Evolutionary conservation across 208 protist genomes (phyloP).

Genomic region (Trypanosoma cruzi): DNA sequence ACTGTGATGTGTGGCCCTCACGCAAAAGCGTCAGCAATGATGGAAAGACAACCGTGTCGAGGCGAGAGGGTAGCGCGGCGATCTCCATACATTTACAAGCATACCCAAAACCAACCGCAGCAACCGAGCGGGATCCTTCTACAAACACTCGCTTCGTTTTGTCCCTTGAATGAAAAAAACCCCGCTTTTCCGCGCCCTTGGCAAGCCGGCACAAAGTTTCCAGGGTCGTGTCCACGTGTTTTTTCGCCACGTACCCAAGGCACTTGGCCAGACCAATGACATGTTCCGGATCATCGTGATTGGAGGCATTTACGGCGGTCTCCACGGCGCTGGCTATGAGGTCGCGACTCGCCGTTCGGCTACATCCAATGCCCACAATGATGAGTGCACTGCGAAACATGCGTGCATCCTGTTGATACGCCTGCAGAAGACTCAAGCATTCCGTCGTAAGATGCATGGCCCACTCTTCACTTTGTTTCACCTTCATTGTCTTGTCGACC

Average conservation of each 20-base stretch:
- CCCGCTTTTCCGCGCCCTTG: conserved; percentile 21
- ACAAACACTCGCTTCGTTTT: conserved; percentile 9
- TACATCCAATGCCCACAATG: conserved; percentile 21
- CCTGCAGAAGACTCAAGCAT: conserved; percentile 3
- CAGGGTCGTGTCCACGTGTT: conserved; percentile 24
- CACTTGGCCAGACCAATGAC: conserved; percentile 20
- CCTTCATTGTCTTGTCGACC: conserved; percentile 22
- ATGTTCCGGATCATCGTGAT: conserved; percentile 32
- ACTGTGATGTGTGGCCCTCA: not conserved
- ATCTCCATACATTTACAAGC: conserved; percentile 10
- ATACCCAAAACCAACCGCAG: conserved; percentile 22
- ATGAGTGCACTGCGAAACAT: conserved; percentile 14
- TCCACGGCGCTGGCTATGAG: conserved; percentile 12
- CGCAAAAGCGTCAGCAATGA: conserved; percentile 4
- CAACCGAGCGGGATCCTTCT: not conserved
- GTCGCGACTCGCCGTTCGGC: conserved; percentile 12
- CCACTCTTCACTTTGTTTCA: conserved; percentile 29
- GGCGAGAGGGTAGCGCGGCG: conserved; percentile 10
- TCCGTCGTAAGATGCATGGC: conserved; percentile 11
- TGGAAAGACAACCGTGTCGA: conserved; percentile 21
- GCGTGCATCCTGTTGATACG: not conserved
- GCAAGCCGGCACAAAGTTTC: conserved; percentile 18
- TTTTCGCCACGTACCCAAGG: conserved; percentile 18
- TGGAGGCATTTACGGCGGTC: conserved; percentile 6
- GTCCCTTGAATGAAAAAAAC: conserved; percentile 19